Percentiles rank a stretch among this genome's conserved stretches.
These are phyloP conservation scores for Lactifluus rugatus DNA, from an alignment of 768 basidiomycete genomes.

Conservation along the genomic window DNA sequence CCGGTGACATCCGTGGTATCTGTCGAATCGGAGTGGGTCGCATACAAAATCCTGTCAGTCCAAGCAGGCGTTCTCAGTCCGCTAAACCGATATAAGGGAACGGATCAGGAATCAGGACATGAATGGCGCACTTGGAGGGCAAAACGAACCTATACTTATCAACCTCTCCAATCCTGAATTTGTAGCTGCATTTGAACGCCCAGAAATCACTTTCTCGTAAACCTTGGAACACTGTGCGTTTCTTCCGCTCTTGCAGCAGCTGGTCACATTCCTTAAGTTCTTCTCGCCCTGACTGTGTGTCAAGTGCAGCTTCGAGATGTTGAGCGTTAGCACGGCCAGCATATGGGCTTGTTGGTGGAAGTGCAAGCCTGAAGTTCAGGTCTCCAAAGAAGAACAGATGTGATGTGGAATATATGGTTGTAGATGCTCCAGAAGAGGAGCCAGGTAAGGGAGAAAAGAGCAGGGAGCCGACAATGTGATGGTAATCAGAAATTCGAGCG, in stretches of 20 bases:
- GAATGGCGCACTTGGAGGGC: not conserved
- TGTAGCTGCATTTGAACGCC: constrained; percentile 84
- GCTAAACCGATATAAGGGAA: constrained; percentile 29
- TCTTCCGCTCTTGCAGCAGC: constrained; percentile 49
- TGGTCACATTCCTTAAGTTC: constrained; percentile 66
- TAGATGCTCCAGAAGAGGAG: constrained; percentile 30
- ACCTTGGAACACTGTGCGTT: constrained; percentile 58
- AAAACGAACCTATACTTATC: constrained; percentile 65
- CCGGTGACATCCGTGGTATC: constrained; percentile 39
- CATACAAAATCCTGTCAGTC: constrained; percentile 88
- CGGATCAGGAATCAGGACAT: constrained; percentile 5
- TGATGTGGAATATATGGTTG: constrained; percentile 73
- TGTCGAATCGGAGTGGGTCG: constrained; percentile 60
- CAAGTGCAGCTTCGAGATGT: constrained; percentile 36
- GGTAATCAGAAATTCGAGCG: constrained; percentile 65
- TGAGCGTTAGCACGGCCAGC: constrained; percentile 25
- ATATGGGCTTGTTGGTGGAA: constrained; percentile 47
- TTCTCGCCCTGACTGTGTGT: constrained; percentile 36
- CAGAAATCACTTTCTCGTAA: constrained; percentile 82
- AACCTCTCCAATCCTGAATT: constrained; percentile 71
- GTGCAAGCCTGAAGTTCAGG: constrained; percentile 79
- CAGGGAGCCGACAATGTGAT: constrained; percentile 69
- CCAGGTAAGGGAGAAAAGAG: constrained; percentile 54
- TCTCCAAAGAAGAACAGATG: constrained; percentile 93
- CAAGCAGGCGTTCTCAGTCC: constrained; percentile 73